Evolutionary conservation across 208 protist species (phyloP).

Genomic region (Leishmania arabica): DNA sequence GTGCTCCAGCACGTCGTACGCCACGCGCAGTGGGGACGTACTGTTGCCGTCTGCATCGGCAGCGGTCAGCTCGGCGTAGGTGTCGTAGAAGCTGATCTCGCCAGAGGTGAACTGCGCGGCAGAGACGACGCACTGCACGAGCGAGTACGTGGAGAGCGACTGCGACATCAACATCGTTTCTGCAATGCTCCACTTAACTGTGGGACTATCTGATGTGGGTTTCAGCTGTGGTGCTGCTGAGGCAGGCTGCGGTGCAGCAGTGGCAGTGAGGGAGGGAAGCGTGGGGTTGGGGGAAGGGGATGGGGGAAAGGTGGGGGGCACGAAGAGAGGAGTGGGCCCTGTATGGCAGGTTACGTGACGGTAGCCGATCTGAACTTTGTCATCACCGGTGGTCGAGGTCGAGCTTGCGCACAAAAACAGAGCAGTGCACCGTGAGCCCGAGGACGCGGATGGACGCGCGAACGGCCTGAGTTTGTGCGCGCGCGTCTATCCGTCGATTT

Average conservation of each 20-base stretch:
- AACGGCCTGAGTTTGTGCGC: not conserved
- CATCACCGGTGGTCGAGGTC: not conserved
- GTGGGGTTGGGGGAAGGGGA: no score
- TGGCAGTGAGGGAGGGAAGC: not conserved
- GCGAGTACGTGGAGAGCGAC: slow-evolving; percentile 53
- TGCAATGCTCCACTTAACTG: not conserved
- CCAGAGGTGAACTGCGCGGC: slow-evolving; percentile 66
- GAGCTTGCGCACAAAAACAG: not conserved
- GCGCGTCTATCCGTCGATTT: not conserved
- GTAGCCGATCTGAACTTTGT: not conserved
- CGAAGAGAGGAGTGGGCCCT: not conserved
- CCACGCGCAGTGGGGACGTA: slow-evolving; percentile 63
- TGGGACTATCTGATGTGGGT: not conserved
- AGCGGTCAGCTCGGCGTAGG: slow-evolving; percentile 61
- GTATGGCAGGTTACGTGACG: not conserved
- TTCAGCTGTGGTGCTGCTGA: not conserved
- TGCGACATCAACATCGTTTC: slow-evolving; percentile 48
- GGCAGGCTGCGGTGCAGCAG: not conserved
- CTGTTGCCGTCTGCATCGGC: slow-evolving; percentile 43
- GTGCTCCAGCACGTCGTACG: slow-evolving; percentile 65
- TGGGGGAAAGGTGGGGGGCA: not conserved
- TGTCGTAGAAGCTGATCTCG: slow-evolving; percentile 69
- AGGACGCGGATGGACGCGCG: not conserved
- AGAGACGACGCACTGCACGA: slow-evolving; percentile 63
- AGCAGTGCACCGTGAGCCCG: not conserved